Percentiles rank a stretch among this genome's conserved stretches.
Conservation (phyloP, 495 filamentous ascomycete species). For the Penicillium psychrofluorescens region DNA sequence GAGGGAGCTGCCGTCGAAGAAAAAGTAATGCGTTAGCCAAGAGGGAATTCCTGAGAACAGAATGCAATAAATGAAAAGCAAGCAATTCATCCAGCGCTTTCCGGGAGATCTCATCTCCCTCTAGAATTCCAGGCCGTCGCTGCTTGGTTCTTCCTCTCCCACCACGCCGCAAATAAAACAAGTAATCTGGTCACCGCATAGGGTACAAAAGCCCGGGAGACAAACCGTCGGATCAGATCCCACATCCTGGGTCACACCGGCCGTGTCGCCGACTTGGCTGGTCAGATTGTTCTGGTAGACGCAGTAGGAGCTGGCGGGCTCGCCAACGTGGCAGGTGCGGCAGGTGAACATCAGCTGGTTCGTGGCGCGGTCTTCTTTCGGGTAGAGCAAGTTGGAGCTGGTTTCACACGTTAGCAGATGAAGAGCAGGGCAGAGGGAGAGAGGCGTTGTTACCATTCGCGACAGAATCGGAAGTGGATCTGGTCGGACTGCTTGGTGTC, state of each 20-base stretch:
- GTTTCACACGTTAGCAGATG: slow-evolving; percentile 12
- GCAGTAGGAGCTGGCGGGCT: slow-evolving; percentile 75
- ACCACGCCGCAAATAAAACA: slow-evolving; percentile 38
- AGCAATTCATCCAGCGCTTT: slow-evolving; percentile 3
- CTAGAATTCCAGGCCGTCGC: slow-evolving; percentile 1
- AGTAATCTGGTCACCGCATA: slow-evolving; percentile 44
- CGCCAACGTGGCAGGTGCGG: slow-evolving; percentile 84
- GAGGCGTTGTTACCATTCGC: slow-evolving; percentile 63
- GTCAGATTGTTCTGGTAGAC: slow-evolving; percentile 88
- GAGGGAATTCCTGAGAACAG: slow-evolving; percentile 1
- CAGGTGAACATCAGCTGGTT: slow-evolving; percentile 70
- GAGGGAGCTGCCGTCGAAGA: slow-evolving; percentile 62
- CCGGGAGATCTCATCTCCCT: slow-evolving; percentile 1
- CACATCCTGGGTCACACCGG: slow-evolving; percentile 95
- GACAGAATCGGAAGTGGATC: slow-evolving; percentile 93
- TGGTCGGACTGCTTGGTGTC: slow-evolving; percentile 60
- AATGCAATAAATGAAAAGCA: not conserved
- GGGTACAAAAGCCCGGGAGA: slow-evolving; percentile 48
- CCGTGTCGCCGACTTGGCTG: slow-evolving; percentile 86
- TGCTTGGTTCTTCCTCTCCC: slow-evolving; percentile 11
- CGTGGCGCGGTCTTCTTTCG: slow-evolving; percentile 72
- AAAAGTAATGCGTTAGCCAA: slow-evolving; percentile 41
- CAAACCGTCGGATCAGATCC: slow-evolving; percentile 95
- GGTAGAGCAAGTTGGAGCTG: slow-evolving; percentile 92
- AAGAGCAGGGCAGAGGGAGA: slow-evolving; percentile 7